These are phyloP conservation scores for Clitocybe nebularis DNA, from an alignment of 1,284 basidiomycete species.

Conservation along the genomic window DNA sequence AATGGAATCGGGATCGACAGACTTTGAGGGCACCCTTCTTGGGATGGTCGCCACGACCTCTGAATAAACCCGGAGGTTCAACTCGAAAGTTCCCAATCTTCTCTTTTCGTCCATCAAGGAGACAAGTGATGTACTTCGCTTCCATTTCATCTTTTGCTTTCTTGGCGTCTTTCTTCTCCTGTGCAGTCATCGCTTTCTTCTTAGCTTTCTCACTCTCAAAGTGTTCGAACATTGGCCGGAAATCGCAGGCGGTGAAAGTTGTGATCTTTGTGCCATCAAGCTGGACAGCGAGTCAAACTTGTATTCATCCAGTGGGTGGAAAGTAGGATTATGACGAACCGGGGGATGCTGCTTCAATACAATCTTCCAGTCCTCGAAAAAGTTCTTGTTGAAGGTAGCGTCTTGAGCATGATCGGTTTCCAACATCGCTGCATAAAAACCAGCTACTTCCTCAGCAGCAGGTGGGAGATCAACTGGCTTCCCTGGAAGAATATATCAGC, in stretches of 20 bases:
- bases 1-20: conserved; percentile 14
- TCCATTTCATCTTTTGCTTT: conserved; percentile 83
- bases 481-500: conserved; percentile 43
- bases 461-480: conserved; percentile 76
- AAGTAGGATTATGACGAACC: conserved; percentile 44
- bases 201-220: conserved; percentile 90
- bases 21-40: conserved; percentile 97
- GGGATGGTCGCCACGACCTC: conserved; percentile 97
- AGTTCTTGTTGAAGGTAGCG: conserved; percentile 89
- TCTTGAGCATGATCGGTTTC: conserved; percentile 94
- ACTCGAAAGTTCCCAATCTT: conserved; percentile 98
- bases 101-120: conserved; percentile 94
- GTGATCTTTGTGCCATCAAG: conserved; percentile 74
- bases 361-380: conserved; percentile 88
- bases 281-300: conserved; percentile 31
- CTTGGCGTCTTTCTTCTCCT: conserved; percentile 90
- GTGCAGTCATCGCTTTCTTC: conserved; percentile 84
- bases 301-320: conserved; percentile 3
- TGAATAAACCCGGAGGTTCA: conserved; percentile 96
- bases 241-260: conserved; percentile 85
- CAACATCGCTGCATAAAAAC: conserved; percentile 92
- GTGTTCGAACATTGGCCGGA: conserved; percentile 91
- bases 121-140: conserved; percentile 80
- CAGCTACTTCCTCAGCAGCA: conserved; percentile 94
- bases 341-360: conserved; percentile 84